Conservation (phyloP, 108 stramenopile species). For the Pseudonitzschia pungens region DNA sequence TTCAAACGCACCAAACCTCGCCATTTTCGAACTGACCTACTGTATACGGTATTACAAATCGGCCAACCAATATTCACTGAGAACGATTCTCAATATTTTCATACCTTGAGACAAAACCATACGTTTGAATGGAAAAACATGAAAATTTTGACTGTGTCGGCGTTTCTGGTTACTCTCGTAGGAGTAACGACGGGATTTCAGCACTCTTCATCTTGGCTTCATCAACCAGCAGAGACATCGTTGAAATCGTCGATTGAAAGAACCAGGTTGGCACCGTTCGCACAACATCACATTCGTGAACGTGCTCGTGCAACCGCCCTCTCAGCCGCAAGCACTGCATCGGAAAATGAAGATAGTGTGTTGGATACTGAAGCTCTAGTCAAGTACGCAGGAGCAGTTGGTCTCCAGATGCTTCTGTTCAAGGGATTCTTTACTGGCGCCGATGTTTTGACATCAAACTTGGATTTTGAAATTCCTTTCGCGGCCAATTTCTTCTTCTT, state of each 20-base stretch:
- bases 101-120: too few relatives aligned
- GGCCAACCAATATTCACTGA: too few relatives aligned
- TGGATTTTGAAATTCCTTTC: slow-evolving; percentile 31
- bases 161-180: neutral
- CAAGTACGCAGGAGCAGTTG: slow-evolving; percentile 44
- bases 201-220: neutral
- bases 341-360: neutral
- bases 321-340: neutral
- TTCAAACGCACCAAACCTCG: too few relatives aligned
- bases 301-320: neutral
- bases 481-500: slow-evolving; percentile 34
- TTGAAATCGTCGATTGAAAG: neutral
- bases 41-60: too few relatives aligned
- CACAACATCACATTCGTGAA: neutral
- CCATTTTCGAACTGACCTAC: too few relatives aligned
- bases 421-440: slow-evolving; percentile 30
- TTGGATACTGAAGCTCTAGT: slow-evolving; percentile 43
- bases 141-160: neutral
- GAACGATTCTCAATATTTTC: too few relatives aligned
- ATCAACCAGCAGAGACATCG: too few relatives aligned
- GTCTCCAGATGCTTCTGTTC: slow-evolving; percentile 46
- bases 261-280: neutral
- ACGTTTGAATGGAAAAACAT: neutral
- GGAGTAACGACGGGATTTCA: neutral
- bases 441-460: slow-evolving; percentile 28